Evolutionary conservation across 768 basidiomycete species (phyloP), one percentile per base, ranked within the genome.

Genomic region (Lentinula lateritia): DNA sequence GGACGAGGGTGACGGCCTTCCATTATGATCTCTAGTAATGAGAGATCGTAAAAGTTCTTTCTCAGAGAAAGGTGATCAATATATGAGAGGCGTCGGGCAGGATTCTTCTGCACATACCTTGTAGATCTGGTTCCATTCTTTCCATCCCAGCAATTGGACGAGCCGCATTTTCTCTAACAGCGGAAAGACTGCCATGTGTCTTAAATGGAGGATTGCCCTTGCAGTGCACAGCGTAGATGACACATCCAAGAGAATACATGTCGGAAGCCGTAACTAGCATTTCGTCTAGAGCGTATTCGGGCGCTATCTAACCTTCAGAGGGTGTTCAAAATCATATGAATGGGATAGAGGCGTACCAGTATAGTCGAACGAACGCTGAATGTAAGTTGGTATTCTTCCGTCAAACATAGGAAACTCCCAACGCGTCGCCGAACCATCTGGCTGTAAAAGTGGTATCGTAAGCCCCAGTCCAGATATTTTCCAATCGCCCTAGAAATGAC

Each of bases 351-450:
- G 70, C 80, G 43, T 71, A 93, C 93, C 94, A 73, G 97, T 91
- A 69, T 94, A 98, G 72, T 99, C 95, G 66, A 95, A 93, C 35
- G 93, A 92, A 50, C 93, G 86, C 73, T 98, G 95, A 5, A 92
- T 83, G 66, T 92, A 91, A 15, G 84, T 71, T 0, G 94, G 92
- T 23, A 91, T 76, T 57, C 90, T 80, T 20, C 85, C 84, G 73
- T 98, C 95, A 63, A 87, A 90, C 23, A 91, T 88, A 0, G 95
- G 95, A 68, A 91, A 97, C 66, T 93, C 90, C 90, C 95, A 98
- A 32, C 85, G 82, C 0, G 93, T 85, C 0, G 90, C 81, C 7
- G 82, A 76, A 6, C 94, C 94, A 62, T 89, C 84, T 4, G 85
- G 74, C 23, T 80, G 76, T 42, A 83, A 74, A 7, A 97, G 78